Percentiles rank a stretch among this genome's conserved stretches.
Evolutionary conservation across 305 asterid species (phyloP).

Genomic region (Fraxinus floribunda): DNA sequence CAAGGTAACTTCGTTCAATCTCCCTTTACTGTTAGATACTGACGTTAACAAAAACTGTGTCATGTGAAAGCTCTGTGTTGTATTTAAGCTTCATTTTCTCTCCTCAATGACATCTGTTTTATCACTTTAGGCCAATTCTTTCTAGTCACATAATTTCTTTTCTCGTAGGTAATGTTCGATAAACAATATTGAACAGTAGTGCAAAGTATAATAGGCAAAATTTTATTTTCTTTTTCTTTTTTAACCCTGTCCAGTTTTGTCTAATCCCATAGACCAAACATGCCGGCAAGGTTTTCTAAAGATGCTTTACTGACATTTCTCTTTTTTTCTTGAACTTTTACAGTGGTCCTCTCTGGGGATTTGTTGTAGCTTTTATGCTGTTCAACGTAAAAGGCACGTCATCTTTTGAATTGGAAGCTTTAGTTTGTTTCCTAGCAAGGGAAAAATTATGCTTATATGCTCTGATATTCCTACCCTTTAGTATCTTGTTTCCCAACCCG

Average conservation of each 20-base stretch:
- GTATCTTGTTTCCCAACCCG: neutral
- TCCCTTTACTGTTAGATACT: neutral
- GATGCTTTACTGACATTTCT: slow-evolving; percentile 27
- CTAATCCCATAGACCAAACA: neutral
- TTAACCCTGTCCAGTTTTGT: neutral
- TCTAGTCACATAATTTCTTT: neutral
- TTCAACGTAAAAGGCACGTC: slow-evolving; percentile 74
- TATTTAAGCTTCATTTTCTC: neutral
- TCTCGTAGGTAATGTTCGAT: neutral
- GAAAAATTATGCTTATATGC: neutral
- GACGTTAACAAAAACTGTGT: neutral
- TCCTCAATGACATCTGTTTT: neutral
- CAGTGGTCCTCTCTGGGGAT: slow-evolving; percentile 98
- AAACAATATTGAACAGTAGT: neutral
- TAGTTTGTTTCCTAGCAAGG: neutral
- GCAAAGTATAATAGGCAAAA: neutral
- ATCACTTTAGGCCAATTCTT: neutral
- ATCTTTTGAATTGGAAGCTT: slow-evolving; percentile 4
- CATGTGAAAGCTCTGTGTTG: neutral
- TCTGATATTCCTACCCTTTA: neutral
- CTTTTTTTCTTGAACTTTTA: slow-evolving; percentile 24
- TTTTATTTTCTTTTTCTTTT: neutral
- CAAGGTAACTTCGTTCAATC: neutral
- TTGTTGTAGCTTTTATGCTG: slow-evolving; percentile 93
- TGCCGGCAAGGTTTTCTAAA: neutral